Percentiles rank a stretch among this genome's conserved stretches.
Conservation (phyloP, 129 eudicot species). For the Helianthus tuberosus region DNA sequence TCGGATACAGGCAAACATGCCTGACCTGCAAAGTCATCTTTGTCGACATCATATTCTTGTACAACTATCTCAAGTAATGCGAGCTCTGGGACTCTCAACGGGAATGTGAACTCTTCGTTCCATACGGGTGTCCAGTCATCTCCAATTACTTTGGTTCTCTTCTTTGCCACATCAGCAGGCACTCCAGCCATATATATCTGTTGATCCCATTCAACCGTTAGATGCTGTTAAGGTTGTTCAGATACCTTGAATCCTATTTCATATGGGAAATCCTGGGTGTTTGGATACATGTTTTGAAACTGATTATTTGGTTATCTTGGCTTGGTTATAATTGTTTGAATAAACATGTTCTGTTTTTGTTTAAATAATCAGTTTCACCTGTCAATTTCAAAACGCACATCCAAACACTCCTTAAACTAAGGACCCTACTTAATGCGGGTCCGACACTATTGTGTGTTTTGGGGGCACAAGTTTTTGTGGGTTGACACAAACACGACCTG, state of each 20-base stretch:
- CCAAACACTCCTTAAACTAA: no score
- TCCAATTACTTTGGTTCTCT: conserved; percentile 67
- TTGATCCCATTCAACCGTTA: conserved; percentile 36
- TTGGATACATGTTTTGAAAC: background rate
- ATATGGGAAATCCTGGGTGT: background rate
- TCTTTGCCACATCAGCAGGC: conserved; percentile 63
- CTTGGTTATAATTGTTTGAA: no score
- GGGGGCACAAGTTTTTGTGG: no score
- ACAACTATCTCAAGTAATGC: conserved; percentile 82
- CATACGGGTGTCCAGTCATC: conserved; percentile 83
- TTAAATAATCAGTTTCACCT: no score
- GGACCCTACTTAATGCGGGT: no score
- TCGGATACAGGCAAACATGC: conserved; percentile 77
- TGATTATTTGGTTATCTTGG: no score
- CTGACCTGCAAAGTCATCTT: conserved; percentile 90
- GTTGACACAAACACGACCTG: no score
- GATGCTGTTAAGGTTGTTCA: background rate
- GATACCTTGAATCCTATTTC: background rate
- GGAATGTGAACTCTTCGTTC: conserved; percentile 80
- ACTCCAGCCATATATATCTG: conserved; percentile 71
- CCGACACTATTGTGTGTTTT: no score
- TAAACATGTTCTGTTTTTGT: no score
- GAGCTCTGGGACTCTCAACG: conserved; percentile 69
- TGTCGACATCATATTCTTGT: conserved; percentile 72
- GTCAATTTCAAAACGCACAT: no score